Percentiles rank a stretch among this genome's conserved stretches.
phyloP scores from a whole-genome alignment of 306 rosid species.

The Astragalus membranaceus region DNA sequence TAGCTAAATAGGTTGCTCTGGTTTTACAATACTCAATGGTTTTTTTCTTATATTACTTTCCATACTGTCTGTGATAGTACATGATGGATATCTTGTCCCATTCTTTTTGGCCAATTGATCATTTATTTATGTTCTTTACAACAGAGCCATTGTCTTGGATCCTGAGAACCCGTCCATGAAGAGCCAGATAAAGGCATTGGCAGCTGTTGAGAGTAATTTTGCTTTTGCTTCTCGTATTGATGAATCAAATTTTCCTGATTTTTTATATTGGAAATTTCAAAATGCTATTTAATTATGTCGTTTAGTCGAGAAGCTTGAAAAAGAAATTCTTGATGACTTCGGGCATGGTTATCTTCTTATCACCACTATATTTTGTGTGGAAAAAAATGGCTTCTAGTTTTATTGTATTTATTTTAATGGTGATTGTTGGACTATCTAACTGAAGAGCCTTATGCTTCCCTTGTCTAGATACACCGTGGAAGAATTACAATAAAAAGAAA shows the following conservation, averaged over 20 bases:
- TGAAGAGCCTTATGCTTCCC: slow-evolving; percentile 23
- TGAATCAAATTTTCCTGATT: not conserved
- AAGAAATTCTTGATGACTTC: not conserved
- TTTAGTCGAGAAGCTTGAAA: not conserved
- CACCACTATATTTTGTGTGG: slow-evolving; percentile 20
- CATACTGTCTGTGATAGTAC: not conserved
- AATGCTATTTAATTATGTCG: slow-evolving; percentile 1
- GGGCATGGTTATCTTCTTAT: slow-evolving; percentile 15
- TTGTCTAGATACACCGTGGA: slow-evolving; percentile 74
- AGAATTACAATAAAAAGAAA: slow-evolving; percentile 57
- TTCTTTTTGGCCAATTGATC: not conserved
- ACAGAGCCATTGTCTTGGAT: slow-evolving; percentile 89
- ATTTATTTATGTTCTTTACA: slow-evolving; percentile 25
- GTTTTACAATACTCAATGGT: not conserved
- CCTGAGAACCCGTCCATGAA: slow-evolving; percentile 73
- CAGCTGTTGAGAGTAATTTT: slow-evolving; percentile 68
- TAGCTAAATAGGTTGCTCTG: not conserved
- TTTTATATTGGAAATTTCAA: not conserved
- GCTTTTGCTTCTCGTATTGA: slow-evolving; percentile 4
- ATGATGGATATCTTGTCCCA: not conserved
- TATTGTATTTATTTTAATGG: slow-evolving; percentile 5
- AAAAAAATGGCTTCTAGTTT: slow-evolving; percentile 4
- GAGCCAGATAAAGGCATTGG: slow-evolving; percentile 58
- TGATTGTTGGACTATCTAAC: slow-evolving; percentile 8
- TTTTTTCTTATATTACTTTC: slow-evolving; percentile 12